These are phyloP conservation scores for Debaryomyces psychrophilus DNA, from an alignment of 1,139 yeast genomes.

Conservation along the genomic window DNA sequence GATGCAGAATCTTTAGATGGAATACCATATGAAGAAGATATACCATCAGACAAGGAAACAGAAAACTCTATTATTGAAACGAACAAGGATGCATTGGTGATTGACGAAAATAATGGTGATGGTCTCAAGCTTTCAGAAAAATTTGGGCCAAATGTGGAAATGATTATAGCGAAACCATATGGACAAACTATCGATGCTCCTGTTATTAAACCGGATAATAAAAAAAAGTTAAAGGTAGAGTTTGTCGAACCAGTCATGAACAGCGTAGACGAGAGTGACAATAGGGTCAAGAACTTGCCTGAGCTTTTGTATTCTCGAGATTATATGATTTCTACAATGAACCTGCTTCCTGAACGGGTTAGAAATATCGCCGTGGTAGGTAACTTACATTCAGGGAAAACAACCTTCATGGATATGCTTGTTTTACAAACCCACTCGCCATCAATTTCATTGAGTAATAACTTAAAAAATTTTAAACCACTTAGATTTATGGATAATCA, in stretches of 20 bases:
- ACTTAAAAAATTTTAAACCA: conserved; percentile 41
- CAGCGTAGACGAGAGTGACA: conserved; percentile 13
- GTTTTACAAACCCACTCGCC: conserved; percentile 62
- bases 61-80: conserved; percentile 13
- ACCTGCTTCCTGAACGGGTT: conserved; percentile 60
- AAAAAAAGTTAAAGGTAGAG: conserved; percentile 52
- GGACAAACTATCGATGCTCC: conserved; percentile 50
- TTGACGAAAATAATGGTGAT: conserved; percentile 41
- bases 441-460: conserved; percentile 29
- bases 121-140: conserved; percentile 16
- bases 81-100: conserved; percentile 21
- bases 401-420: conserved; percentile 72
- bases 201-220: conserved; percentile 58
- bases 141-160: conserved; percentile 50
- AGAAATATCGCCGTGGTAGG: conserved; percentile 87
- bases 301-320: conserved; percentile 62
- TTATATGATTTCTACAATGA: conserved; percentile 56
- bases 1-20: conserved; percentile 41
- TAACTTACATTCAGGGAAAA: conserved; percentile 83
- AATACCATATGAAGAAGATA: conserved; percentile 19
- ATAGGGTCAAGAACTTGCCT: conserved; percentile 48
- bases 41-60: conserved; percentile 18
- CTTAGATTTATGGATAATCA: conserved; percentile 73
- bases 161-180: conserved; percentile 38
- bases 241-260: conserved; percentile 25